Evolutionary conservation across 495 filamentous ascomycete species (phyloP).

Genomic region (Chaetomidium leptoderma): DNA sequence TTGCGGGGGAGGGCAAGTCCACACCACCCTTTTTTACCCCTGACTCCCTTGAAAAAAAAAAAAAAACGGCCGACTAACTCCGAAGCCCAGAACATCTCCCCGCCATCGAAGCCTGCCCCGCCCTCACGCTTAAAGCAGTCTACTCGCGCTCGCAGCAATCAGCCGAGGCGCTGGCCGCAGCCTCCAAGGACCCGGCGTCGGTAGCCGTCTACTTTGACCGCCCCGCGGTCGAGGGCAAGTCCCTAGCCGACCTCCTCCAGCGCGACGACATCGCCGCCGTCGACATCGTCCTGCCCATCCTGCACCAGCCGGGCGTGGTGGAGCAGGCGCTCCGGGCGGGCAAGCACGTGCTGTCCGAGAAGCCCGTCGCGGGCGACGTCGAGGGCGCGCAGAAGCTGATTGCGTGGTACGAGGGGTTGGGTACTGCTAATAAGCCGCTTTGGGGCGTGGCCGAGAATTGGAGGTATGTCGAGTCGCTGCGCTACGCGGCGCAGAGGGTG

Average conservation of each 20-base stretch:
- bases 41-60: neutral
- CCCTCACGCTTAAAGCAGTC: conserved; percentile 54
- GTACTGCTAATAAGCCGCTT: conserved; percentile 32
- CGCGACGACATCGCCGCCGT: conserved; percentile 64
- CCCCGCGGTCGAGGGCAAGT: conserved; percentile 47
- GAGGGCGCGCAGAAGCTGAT: conserved; percentile 55
- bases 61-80: conserved; percentile 14
- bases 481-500: conserved; percentile 53
- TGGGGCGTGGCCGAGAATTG: conserved; percentile 78
- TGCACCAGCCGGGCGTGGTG: conserved; percentile 54
- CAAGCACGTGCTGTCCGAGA: conserved; percentile 79
- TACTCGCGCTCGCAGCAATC: conserved; percentile 57
- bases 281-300: conserved; percentile 64
- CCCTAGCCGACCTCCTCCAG: conserved; percentile 57
- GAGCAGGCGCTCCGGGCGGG: conserved; percentile 56
- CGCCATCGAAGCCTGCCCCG: conserved; percentile 43
- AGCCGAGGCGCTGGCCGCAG: conserved; percentile 31
- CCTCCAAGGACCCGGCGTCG: conserved; percentile 21
- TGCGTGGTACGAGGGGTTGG: conserved; percentile 52
- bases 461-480: conserved; percentile 57
- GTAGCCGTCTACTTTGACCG: conserved; percentile 53
- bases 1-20: conserved; percentile 37
- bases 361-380: conserved; percentile 69
- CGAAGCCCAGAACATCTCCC: conserved; percentile 42
- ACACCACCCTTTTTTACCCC: neutral